phyloP scores from a whole-genome alignment of 75 land plant genomes.

The Picea sitchensis region DNA sequence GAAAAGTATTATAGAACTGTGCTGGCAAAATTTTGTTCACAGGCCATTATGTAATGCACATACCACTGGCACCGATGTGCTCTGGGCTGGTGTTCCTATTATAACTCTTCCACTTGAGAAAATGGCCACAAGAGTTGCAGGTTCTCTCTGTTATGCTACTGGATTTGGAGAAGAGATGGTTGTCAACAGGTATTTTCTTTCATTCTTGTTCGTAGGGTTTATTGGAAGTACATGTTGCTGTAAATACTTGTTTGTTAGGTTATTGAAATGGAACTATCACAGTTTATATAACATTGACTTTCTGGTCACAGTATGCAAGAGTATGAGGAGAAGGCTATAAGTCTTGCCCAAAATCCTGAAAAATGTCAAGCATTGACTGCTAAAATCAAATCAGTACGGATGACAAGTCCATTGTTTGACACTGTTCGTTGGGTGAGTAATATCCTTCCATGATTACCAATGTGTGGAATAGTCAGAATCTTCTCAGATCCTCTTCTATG shows the following conservation, averaged over 20 bases:
- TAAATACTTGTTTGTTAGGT: neutral
- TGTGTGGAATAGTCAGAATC: neutral
- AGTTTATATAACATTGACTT: neutral
- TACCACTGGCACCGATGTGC: slow-evolving; percentile 57
- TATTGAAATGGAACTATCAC: neutral
- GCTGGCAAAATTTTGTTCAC: slow-evolving; percentile 2
- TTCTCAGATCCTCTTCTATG: neutral
- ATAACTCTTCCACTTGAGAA: slow-evolving; percentile 50
- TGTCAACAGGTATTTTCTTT: slow-evolving; percentile 30
- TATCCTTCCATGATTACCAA: too few relatives aligned
- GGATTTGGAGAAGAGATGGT: slow-evolving; percentile 59
- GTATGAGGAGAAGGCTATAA: slow-evolving; percentile 51
- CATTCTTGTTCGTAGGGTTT: neutral
- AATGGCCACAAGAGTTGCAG: slow-evolving; percentile 57
- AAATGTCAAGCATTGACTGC: slow-evolving; percentile 21
- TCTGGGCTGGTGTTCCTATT: slow-evolving; percentile 59
- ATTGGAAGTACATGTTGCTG: neutral
- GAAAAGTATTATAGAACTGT: neutral
- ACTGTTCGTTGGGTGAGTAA: slow-evolving; percentile 45
- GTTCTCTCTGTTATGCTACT: slow-evolving; percentile 53
- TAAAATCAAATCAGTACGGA: slow-evolving; percentile 32
- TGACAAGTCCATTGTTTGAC: slow-evolving; percentile 47
- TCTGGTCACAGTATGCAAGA: slow-evolving; percentile 39
- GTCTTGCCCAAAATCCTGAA: slow-evolving; percentile 38
- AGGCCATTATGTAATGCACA: slow-evolving; percentile 61